Evolutionary conservation across 164 flowering plant species (phyloP), one percentile per base, ranked within the genome.

Genomic region (Sedum album): DNA sequence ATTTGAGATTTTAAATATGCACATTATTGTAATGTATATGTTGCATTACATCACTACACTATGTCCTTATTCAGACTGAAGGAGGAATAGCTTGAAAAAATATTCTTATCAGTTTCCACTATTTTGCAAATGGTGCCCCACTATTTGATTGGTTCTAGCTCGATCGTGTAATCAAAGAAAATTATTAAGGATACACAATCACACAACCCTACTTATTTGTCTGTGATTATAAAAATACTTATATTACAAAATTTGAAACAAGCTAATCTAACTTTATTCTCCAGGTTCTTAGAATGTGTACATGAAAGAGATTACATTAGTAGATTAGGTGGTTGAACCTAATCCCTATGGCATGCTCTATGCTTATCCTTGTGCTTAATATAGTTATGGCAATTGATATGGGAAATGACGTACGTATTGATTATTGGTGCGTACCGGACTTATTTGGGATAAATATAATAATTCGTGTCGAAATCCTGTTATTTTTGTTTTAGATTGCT

Each of bases 81-180:
- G 28, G 26, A 44, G 14, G 48, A 15, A 44, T 44, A 18, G 1
- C 48, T 17, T 21, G 30, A 53, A 7, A 2, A 53, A 6, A 26
- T 57, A 57, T 57, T 57, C 33, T 57, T 14, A 21, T 21, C 13
- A 21, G 25, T 11, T n/a, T 57, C 62, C 18, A 15, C 2, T 13
- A 30, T 30, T 28, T 57, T 57, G 62, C 33, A 28, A 57, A 57
- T 57, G 20, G 62, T 57, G 62, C 15, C 62, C 62, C 62, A 57
- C 62, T 57, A 57, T 26, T 57, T 57, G 62, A 28, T 57, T 57
- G 62, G 62, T 7, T 57, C 35, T 26, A 4, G 46, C 35, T 26
- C 13, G 62, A 17, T 28, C 14, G 62, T 28, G 6, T 57, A 30
- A 33, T 57, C 33, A 57, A 57, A 57, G 18, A 13, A 57, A 28